Base-by-base conservation (phyloP, 1,139 yeast genomes). In the Trichomonascaceae sp. region DNA sequence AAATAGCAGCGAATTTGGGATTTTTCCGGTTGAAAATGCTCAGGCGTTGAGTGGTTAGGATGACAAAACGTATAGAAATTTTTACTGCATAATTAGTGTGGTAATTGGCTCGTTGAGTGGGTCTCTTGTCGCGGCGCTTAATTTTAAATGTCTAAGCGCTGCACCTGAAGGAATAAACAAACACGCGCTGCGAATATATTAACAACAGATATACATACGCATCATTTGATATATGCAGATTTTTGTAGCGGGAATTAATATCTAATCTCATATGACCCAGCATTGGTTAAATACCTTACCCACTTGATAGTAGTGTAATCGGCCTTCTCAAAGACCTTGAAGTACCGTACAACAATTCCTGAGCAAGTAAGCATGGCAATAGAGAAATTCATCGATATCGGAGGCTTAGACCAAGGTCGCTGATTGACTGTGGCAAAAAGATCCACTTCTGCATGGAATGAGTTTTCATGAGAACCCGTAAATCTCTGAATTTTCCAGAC, bases 221-320 rank as follows among this genome's bases (percentile, higher is more conserved):
- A 36, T 36, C 17, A 36, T 3, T 36, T n/a, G n/a, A 36, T 36
- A 15, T 36, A 36, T 36, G 8, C 17, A 15, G 17, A 15, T 9
- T 36, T 36, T 13, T 3, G 2, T 3, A 13, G 18, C 17, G 18
- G 4, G 41, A 9, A 36, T 27, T 39, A 51, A 18, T 45, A 51
- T 38, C 96, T 74, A 13, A 88, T 77, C 59, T 89, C 96, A 63
- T 87, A 89, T 5, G 87, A 80, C 0, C 96, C 96, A 0, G 91
- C 83, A 58, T 77, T 80, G 1, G 91, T 79, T 18, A 80, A 69
- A 67, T 91, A 91, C 63, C 87, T 81, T 47, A 90, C 95, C 95
- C 96, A 90, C 66, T 91, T 91, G 19, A 88, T 83, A 1, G 96
- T 84, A 49, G 80, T 74, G 70, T 87, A 86, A 57, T 81, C 82